phyloP scores from a whole-genome alignment of 2,329 filamentous ascomycete species.

The Aspergillus neotritici region DNA sequence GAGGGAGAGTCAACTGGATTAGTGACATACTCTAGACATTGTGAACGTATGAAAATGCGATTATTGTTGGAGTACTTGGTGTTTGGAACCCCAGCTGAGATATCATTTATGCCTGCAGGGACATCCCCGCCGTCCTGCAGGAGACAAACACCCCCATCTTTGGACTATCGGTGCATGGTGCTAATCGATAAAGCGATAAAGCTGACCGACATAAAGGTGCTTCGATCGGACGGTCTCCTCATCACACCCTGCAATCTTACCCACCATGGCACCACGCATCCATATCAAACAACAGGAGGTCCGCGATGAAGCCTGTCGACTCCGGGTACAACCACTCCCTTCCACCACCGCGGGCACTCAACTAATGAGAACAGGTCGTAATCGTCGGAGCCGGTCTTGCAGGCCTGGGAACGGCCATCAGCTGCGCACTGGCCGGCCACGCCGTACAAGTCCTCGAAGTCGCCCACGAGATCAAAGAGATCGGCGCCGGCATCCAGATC shows the following conservation, averaged over 20 bases:
- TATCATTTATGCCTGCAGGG: background rate
- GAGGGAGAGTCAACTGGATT: too few species aligned
- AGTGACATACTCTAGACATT: constrained; percentile 21
- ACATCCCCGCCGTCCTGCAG: too few species aligned
- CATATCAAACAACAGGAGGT: constrained; percentile 35
- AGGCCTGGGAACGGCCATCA: constrained; percentile 23
- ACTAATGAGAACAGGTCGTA: constrained; percentile 16
- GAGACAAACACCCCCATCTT: background rate
- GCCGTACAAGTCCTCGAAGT: constrained; percentile 22
- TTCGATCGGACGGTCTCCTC: too few species aligned
- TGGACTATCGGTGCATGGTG: constrained; percentile 6
- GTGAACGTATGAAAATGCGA: background rate
- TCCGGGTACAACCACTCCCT: constrained; percentile 32
- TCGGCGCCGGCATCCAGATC: constrained; percentile 26
- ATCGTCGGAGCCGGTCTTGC: constrained; percentile 31
- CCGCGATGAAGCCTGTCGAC: constrained; percentile 44
- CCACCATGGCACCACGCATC: constrained; percentile 41
- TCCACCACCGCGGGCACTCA: background rate
- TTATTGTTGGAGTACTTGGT: too few species aligned
- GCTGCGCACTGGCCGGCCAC: constrained; percentile 22
- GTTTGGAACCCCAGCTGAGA: too few species aligned
- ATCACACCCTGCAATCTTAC: too few species aligned
- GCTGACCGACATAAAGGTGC: too few species aligned
- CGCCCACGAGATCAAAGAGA: constrained; percentile 21
- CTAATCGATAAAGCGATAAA: background rate